Conservation (phyloP, 495 filamentous ascomycete genomes). For the Neurospora sp. region DNA sequence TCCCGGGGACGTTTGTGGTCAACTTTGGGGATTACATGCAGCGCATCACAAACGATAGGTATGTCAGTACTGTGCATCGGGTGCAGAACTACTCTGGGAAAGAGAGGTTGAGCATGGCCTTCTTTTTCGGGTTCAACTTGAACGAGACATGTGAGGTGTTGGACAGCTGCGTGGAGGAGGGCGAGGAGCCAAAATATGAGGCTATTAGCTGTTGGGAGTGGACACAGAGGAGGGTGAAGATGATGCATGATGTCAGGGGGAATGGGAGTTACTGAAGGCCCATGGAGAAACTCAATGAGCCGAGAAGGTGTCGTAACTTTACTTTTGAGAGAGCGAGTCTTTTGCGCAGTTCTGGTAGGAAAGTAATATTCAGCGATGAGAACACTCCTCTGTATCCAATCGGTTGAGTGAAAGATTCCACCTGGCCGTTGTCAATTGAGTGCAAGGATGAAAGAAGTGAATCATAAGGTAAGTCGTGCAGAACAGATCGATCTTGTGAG, state of each 20-base stretch:
- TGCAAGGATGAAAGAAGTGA: too few relatives aligned
- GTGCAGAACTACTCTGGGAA: slow-evolving; percentile 39
- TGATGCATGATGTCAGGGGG: slow-evolving; percentile 13
- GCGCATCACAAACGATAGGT: slow-evolving; percentile 52
- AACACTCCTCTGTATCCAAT: too few relatives aligned
- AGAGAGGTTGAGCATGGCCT: slow-evolving; percentile 48
- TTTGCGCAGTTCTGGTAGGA: too few relatives aligned
- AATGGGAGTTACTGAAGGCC: not conserved
- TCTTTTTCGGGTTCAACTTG: slow-evolving; percentile 45
- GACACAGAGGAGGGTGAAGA: slow-evolving; percentile 17
- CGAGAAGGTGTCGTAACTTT: too few relatives aligned
- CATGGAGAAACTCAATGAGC: too few relatives aligned
- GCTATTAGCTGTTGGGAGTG: slow-evolving; percentile 47
- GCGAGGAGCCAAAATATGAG: slow-evolving; percentile 43
- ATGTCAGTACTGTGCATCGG: slow-evolving; percentile 52
- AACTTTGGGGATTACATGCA: slow-evolving; percentile 60
- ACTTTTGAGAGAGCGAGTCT: too few relatives aligned
- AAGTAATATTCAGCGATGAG: too few relatives aligned
- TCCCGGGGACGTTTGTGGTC: slow-evolving; percentile 52
- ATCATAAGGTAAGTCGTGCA: too few relatives aligned
- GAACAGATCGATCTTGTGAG: too few relatives aligned
- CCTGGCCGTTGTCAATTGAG: too few relatives aligned
- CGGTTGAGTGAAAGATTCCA: too few relatives aligned
- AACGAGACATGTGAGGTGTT: slow-evolving; percentile 41
- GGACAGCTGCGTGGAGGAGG: slow-evolving; percentile 40